phyloP scores from a whole-genome alignment of 768 basidiomycete species.

The Coprinellus aureogranulatus region DNA sequence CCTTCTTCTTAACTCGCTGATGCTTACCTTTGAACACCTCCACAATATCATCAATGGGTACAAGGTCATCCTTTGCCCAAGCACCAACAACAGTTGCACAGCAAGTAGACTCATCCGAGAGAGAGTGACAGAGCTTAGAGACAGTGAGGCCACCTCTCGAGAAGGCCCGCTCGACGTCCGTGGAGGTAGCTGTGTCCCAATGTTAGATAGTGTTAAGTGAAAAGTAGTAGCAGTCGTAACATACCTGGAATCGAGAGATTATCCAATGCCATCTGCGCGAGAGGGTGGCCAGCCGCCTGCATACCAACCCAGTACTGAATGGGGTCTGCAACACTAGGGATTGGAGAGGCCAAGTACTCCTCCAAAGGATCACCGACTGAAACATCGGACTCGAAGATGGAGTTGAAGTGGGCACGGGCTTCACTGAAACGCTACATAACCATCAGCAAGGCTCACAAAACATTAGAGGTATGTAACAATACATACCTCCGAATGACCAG shows the following conservation, averaged over 20 bases:
- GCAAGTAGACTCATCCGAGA: constrained; percentile 21
- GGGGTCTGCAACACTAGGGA: constrained; percentile 5
- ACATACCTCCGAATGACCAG: neutral
- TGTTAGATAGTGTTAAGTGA: constrained; percentile 1
- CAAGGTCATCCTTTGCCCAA: constrained; percentile 14
- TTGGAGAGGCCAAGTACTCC: neutral
- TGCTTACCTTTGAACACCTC: constrained; percentile 9
- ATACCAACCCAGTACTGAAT: constrained; percentile 15
- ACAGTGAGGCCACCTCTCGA: constrained; percentile 26
- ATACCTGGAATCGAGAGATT: constrained; percentile 10
- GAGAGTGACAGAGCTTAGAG: constrained; percentile 22
- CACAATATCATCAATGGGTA: constrained; percentile 8
- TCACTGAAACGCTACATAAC: neutral
- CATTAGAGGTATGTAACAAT: neutral
- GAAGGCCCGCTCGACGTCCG: constrained; percentile 28
- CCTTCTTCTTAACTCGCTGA: constrained; percentile 10
- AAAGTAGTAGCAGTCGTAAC: constrained; percentile 3
- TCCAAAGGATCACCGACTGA: neutral
- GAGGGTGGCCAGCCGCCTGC: constrained; percentile 3
- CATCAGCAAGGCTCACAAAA: neutral
- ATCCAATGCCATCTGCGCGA: constrained; percentile 16
- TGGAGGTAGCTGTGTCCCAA: constrained; percentile 26
- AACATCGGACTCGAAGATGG: neutral
- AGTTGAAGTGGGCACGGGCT: neutral
- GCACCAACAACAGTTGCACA: constrained; percentile 23